Evolutionary conservation across 2,329 filamentous ascomycete genomes (phyloP).

Genomic region (Zalaria sp.): DNA sequence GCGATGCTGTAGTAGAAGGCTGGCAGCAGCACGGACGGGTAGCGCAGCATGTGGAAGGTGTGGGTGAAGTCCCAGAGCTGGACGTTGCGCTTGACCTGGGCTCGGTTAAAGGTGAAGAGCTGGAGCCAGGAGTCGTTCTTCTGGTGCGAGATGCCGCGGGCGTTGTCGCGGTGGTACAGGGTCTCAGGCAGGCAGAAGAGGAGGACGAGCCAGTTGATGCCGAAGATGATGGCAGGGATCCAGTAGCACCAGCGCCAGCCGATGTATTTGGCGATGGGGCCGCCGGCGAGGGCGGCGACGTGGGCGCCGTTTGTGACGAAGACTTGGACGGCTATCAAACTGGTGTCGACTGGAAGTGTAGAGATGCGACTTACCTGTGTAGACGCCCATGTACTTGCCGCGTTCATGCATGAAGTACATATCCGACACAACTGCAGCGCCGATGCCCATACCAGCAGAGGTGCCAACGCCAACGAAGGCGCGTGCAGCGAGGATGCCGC

Average conservation of each 20-base stretch:
- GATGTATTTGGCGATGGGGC: constrained; percentile 10
- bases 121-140: constrained; percentile 1
- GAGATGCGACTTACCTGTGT: not conserved
- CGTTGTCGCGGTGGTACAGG: constrained; percentile 8
- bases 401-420: constrained; percentile 10
- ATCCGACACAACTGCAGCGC: constrained; percentile 8
- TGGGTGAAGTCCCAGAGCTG: constrained; percentile 11
- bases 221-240: constrained; percentile 14
- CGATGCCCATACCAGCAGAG: constrained; percentile 7
- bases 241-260: constrained; percentile 11
- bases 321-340: constrained; percentile 13
- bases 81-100: constrained; percentile 5
- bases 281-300: constrained; percentile 10
- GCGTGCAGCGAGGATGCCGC: constrained; percentile 6
- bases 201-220: constrained; percentile 10
- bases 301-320: constrained; percentile 14
- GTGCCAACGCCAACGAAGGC: constrained; percentile 8
- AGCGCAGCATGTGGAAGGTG: constrained; percentile 14
- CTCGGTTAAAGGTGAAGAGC: constrained; percentile 6
- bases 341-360: not conserved
- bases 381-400: constrained; percentile 8
- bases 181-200: constrained; percentile 16
- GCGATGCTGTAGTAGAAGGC: constrained; percentile 13
- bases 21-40: constrained; percentile 13
- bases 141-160: not conserved